phyloP scores from a whole-genome alignment of 2,329 filamentous ascomycete species.

The Camillea tinctor region DNA sequence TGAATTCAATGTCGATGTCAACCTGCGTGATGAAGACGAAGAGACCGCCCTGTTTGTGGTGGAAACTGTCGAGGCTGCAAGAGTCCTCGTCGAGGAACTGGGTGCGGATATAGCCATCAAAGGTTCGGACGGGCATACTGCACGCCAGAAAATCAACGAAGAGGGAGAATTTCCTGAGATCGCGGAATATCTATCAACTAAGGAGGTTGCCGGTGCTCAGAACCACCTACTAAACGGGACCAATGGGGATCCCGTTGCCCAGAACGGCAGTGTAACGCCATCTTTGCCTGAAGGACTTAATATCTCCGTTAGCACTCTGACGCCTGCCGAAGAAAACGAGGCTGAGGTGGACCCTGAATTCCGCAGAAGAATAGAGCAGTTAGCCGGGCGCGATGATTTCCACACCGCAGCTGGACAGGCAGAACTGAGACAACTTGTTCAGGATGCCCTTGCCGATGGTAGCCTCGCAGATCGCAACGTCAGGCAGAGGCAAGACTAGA shows the following conservation, averaged over 20 bases:
- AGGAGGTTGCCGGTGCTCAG: conserved; percentile 31
- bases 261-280: conserved; percentile 44
- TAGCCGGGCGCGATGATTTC: conserved; percentile 82
- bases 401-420: conserved; percentile 76
- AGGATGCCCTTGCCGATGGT: conserved; percentile 73
- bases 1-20: conserved; percentile 75
- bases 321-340: conserved; percentile 57
- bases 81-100: conserved; percentile 78
- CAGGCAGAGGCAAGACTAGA: conserved; percentile 58
- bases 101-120: conserved; percentile 63
- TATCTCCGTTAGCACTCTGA: conserved; percentile 75
- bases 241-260: conserved; percentile 28
- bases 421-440: conserved; percentile 73
- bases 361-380: conserved; percentile 79
- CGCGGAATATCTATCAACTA: conserved; percentile 62
- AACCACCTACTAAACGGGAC: conserved; percentile 29
- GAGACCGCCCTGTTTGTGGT: conserved; percentile 95
- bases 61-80: conserved; percentile 77
- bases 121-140: conserved; percentile 76
- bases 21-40: conserved; percentile 84
- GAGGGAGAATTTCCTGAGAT: conserved; percentile 79
- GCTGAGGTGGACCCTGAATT: conserved; percentile 78
- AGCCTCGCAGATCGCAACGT: conserved; percentile 63
- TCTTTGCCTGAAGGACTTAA: conserved; percentile 73
- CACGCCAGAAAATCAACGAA: conserved; percentile 73